Conservation (phyloP, 2,329 filamentous ascomycete species). For the Emydomyces testavorans region DNA sequence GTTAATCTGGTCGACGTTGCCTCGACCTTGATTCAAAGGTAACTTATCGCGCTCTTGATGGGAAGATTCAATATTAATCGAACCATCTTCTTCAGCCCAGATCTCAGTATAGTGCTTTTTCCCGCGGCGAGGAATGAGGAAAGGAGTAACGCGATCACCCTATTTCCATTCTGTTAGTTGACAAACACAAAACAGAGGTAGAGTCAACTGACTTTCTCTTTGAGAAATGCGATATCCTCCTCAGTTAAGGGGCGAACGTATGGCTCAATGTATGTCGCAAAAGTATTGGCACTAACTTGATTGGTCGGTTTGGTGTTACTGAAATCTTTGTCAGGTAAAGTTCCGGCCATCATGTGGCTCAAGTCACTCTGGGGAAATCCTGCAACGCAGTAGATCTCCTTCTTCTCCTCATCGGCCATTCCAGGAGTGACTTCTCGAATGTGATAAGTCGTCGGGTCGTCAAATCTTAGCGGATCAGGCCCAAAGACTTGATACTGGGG, state of each 20-base stretch:
- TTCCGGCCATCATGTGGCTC: slow-evolving; percentile 72
- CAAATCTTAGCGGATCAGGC: slow-evolving; percentile 78
- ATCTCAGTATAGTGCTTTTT: slow-evolving; percentile 77
- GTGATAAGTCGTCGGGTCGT: slow-evolving; percentile 88
- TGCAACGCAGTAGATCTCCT: slow-evolving; percentile 76
- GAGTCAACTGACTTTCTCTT: slow-evolving; percentile 52
- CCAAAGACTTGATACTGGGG: slow-evolving; percentile 79
- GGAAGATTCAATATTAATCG: slow-evolving; percentile 59
- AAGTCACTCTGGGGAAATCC: slow-evolving; percentile 72
- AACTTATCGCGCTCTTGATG: slow-evolving; percentile 53
- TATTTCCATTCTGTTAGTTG: slow-evolving; percentile 24
- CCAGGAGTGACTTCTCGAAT: slow-evolving; percentile 62
- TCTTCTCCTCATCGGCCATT: slow-evolving; percentile 77
- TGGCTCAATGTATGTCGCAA: slow-evolving; percentile 82
- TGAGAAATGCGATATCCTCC: slow-evolving; percentile 84
- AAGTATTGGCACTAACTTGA: slow-evolving; percentile 87
- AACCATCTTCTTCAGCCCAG: slow-evolving; percentile 89
- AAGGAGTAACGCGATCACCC: slow-evolving; percentile 71
- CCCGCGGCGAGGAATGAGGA: slow-evolving; percentile 73
- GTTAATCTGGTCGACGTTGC: slow-evolving; percentile 73
- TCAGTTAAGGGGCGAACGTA: slow-evolving; percentile 83
- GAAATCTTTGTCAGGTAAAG: slow-evolving; percentile 88
- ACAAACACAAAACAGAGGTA: slow-evolving; percentile 3
- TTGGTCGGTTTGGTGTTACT: slow-evolving; percentile 86
- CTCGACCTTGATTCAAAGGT: slow-evolving; percentile 69